These are phyloP conservation scores for Heliamphora exappendiculata DNA, from an alignment of 148 eudicot species.

Conservation along the genomic window DNA sequence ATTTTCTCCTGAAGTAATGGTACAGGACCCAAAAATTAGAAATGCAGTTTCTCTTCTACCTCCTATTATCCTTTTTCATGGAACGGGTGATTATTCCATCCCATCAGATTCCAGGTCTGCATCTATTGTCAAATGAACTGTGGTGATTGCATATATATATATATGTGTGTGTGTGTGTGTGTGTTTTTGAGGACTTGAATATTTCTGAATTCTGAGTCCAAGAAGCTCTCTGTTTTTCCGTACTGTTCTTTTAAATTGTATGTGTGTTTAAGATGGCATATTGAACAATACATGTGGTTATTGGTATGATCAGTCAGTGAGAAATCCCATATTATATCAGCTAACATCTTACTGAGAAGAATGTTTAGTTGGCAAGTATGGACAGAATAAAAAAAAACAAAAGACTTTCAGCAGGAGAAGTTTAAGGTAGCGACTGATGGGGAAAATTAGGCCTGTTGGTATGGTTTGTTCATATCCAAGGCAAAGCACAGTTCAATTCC, in stretches of 20 bases:
- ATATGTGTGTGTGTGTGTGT: neutral
- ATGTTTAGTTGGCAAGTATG: neutral
- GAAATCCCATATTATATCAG: neutral
- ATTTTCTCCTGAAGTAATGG: constrained; percentile 81
- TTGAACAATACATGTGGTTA: neutral
- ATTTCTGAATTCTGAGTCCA: neutral
- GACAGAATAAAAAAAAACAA: too few species aligned
- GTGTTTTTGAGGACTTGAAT: neutral
- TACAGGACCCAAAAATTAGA: constrained; percentile 57
- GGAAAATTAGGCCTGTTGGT: neutral
- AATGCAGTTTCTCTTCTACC: constrained; percentile 69
- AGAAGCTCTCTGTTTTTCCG: neutral
- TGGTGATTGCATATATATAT: neutral
- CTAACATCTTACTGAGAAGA: neutral
- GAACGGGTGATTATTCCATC: constrained; percentile 89
- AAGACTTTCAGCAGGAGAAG: neutral
- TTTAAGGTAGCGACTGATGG: neutral
- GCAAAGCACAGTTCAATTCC: too few species aligned
- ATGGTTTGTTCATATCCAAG: neutral
- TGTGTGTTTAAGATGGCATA: neutral
- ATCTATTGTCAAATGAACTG: constrained; percentile 3
- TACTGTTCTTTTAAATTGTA: neutral
- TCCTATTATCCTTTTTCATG: constrained; percentile 73
- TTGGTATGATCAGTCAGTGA: neutral
- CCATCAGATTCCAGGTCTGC: constrained; percentile 77